Conservation (phyloP, 768 basidiomycete genomes). For the Podaxis sp. region DNA sequence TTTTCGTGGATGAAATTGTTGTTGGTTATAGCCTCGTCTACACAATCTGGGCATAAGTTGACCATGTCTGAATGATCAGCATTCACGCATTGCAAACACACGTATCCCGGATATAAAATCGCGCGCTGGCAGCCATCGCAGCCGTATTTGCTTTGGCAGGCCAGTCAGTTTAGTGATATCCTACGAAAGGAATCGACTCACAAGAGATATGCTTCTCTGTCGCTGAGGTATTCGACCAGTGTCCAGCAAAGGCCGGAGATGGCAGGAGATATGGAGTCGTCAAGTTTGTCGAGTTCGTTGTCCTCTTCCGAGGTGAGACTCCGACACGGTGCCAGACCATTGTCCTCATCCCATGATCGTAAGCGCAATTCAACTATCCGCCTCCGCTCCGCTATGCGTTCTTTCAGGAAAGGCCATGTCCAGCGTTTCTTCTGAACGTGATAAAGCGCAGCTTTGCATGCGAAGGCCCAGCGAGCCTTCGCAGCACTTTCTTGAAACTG, state of each 20-base stretch:
- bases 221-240: slow-evolving; percentile 31
- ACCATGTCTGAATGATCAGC: slow-evolving; percentile 34
- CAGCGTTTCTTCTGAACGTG: slow-evolving; percentile 30
- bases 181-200: slow-evolving; percentile 18
- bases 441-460: slow-evolving; percentile 30
- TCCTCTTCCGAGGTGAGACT: background rate
- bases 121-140: slow-evolving; percentile 33
- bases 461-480: slow-evolving; percentile 35
- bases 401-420: slow-evolving; percentile 14
- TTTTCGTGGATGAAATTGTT: slow-evolving; percentile 31
- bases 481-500: slow-evolving; percentile 29
- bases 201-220: slow-evolving; percentile 37
- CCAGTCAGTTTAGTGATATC: background rate
- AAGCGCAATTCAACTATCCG: background rate
- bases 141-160: slow-evolving; percentile 24
- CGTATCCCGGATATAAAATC: slow-evolving; percentile 31
- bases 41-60: slow-evolving; percentile 31
- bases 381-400: background rate
- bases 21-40: slow-evolving; percentile 28
- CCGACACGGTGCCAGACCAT: background rate
- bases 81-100: slow-evolving; percentile 33
- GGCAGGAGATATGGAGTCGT: slow-evolving; percentile 21
- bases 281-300: background rate
- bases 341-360: background rate
- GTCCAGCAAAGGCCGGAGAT: slow-evolving; percentile 36